phyloP scores from a whole-genome alignment of 2,329 filamentous ascomycete genomes.

The Aspergillus costaricaensis region DNA sequence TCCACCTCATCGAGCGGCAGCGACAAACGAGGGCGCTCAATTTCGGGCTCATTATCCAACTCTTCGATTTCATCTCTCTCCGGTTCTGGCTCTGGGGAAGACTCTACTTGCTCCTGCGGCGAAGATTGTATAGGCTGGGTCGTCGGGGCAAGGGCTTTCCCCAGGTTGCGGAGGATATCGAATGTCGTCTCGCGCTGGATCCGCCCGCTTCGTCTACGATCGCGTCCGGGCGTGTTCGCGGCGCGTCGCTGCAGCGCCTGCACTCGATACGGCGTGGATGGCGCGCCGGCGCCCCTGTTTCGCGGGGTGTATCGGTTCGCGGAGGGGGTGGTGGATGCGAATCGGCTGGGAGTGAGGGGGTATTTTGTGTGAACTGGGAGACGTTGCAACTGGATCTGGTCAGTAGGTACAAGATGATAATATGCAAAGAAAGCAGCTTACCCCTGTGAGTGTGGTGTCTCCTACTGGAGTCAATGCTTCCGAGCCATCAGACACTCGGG shows the following conservation, averaged over 20 bases:
- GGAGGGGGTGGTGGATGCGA: slow-evolving; percentile 34
- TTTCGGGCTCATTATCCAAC: slow-evolving; percentile 50
- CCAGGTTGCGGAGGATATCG: slow-evolving; percentile 55
- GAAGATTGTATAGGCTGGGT: slow-evolving; percentile 51
- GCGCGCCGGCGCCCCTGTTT: slow-evolving; percentile 38
- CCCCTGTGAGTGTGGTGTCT: slow-evolving; percentile 32
- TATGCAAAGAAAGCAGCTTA: slow-evolving; percentile 11
- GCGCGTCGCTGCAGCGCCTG: slow-evolving; percentile 57
- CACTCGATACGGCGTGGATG: slow-evolving; percentile 58
- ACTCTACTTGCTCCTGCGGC: slow-evolving; percentile 39
- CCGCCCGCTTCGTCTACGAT: slow-evolving; percentile 52
- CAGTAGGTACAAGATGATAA: background rate
- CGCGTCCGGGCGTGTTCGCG: slow-evolving; percentile 52
- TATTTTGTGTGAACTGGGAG: slow-evolving; percentile 33
- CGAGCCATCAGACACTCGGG: slow-evolving; percentile 23
- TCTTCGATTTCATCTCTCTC: slow-evolving; percentile 46
- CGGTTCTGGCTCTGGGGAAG: slow-evolving; percentile 19
- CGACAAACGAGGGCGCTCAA: slow-evolving; percentile 44
- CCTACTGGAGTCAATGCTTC: slow-evolving; percentile 30
- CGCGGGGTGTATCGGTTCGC: slow-evolving; percentile 39
- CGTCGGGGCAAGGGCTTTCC: slow-evolving; percentile 55
- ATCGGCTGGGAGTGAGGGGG: slow-evolving; percentile 41
- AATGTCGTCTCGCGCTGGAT: slow-evolving; percentile 58
- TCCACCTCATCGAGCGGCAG: slow-evolving; percentile 51
- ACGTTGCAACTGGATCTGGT: slow-evolving; percentile 34